phyloP scores from a whole-genome alignment of 176 grass and related monocot species.

The Areca catechu region DNA sequence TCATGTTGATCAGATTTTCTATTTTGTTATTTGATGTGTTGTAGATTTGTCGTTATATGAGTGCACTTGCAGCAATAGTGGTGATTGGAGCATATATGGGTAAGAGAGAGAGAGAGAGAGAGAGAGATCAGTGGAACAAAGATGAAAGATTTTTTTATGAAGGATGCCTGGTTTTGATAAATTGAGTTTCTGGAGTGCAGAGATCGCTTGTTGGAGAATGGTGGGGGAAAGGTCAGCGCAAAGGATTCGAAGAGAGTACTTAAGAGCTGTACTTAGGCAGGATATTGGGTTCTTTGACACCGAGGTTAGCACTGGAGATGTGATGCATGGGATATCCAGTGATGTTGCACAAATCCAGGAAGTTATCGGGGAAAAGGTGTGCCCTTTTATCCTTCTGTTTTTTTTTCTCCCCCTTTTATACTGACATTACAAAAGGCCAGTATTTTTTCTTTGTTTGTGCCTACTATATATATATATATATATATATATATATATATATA shows the following conservation, averaged over 20 bases:
- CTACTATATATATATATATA: too few species aligned
- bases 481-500: too few species aligned
- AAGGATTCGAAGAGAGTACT: conserved; percentile 39
- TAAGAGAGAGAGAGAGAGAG: conserved; percentile 7
- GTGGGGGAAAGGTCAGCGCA: conserved; percentile 47
- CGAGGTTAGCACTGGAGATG: conserved; percentile 54
- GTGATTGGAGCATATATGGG: conserved; percentile 46
- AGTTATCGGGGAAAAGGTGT: conserved; percentile 59
- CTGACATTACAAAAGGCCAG: too few species aligned
- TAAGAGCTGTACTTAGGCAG: conserved; percentile 50
- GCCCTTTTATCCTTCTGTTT: not conserved
- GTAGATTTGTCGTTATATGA: conserved; percentile 54
- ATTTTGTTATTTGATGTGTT: not conserved
- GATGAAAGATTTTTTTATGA: too few species aligned
- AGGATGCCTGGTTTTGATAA: too few species aligned
- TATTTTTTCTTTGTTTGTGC: too few species aligned
- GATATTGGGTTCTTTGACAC: conserved; percentile 71
- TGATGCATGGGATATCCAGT: conserved; percentile 63
- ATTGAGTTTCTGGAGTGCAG: conserved; percentile 8
- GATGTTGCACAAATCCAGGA: conserved; percentile 66
- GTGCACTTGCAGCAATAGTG: conserved; percentile 34
- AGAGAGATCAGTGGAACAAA: too few species aligned
- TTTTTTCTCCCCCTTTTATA: not conserved
- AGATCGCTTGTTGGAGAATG: conserved; percentile 68
- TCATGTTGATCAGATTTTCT: not conserved